A percentile compares a stretch with the other conserved stretches of the same genome.
phyloP scores from a whole-genome alignment of 2,329 filamentous ascomycete genomes.

The Colletotrichum spaethianum region DNA sequence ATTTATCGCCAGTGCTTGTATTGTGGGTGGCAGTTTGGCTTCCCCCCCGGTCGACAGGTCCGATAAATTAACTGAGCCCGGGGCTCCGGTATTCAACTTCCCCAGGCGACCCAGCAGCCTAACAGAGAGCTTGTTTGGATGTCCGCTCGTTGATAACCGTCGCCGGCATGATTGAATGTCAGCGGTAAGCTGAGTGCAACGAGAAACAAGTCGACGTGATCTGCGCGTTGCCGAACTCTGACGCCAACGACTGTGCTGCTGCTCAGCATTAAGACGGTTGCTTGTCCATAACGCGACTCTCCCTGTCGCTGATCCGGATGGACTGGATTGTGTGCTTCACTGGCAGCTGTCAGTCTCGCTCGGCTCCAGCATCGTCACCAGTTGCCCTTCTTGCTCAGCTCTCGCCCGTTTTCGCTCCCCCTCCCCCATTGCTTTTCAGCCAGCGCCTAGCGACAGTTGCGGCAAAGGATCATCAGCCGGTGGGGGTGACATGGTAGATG shows the following conservation, averaged over 20 bases:
- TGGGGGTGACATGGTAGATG: slow-evolving; percentile 3
- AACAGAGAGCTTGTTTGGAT: slow-evolving; percentile 6
- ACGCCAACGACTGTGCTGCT: neutral
- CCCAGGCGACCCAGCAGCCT: slow-evolving; percentile 13
- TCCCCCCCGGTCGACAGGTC: neutral
- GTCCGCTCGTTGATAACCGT: neutral
- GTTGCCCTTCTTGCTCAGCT: slow-evolving; percentile 1
- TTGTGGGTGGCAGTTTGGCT: slow-evolving; percentile 21
- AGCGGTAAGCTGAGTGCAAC: neutral
- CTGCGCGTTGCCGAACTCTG: neutral
- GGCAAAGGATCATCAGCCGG: neutral
- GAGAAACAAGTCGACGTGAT: neutral
- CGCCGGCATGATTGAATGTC: neutral
- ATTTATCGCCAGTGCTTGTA: slow-evolving; percentile 37
- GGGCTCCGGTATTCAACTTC: neutral
- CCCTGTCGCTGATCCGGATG: slow-evolving; percentile 36
- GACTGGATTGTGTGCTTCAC: neutral
- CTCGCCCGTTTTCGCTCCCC: neutral
- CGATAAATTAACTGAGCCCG: slow-evolving; percentile 25
- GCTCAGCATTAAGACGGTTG: slow-evolving; percentile 1
- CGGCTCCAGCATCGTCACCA: slow-evolving; percentile 17
- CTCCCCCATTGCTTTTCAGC: neutral
- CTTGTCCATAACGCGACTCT: slow-evolving; percentile 3
- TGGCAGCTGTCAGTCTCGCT: slow-evolving; percentile 5
- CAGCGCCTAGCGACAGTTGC: neutral